Base-by-base conservation (phyloP, 2,329 filamentous ascomycete genomes). In the Davidsoniella neocaledoniae region DNA sequence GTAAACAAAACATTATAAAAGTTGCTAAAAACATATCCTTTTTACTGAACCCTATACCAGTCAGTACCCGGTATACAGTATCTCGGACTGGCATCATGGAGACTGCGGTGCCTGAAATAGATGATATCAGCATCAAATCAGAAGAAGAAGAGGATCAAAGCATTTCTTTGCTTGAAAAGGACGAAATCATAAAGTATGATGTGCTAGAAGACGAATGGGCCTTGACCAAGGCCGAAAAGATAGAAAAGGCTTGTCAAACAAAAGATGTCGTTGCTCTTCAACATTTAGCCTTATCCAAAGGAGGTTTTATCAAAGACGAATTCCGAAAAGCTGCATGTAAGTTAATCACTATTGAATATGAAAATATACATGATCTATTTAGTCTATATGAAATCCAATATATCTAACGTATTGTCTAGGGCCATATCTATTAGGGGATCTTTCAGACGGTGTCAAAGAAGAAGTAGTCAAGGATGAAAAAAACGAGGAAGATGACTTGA, bases 281-380 rank as follows among this genome's bases (percentile, higher is more conserved):
- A 53, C 58, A 59, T 10, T 66, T 83, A 53, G 81, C 82, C 38
- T 72, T 74, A 47, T 76, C 77, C 1, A 65, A 69, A 48, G 81
- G 79, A n/a, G 83, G 83, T 16, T 72, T 86, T 54, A 60, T 86
- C 50, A 72, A 70, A 17, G 82, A 87, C 61, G 66, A 70, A 25
- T 63, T 91, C 55, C 81, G 88, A 56, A 74, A 76, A 59, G 67
- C 70, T 63, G 86, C 85, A 57, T 95, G 90, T 93, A 75, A 65
- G 84, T 76, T 29, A 46, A 41, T 46, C 29, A 48, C 33, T 50
- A 29, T 23, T 33, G 4, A 23, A 23, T 33, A 9, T 10, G 29
- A 33, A 33, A 10, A 9, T 8, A 29, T n/a, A 29, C 26, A 29
- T 33, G 9, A 33, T 33, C 23, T 26, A 8, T 16, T 23, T 23